Percentiles rank a stretch among this genome's conserved stretches.
These are phyloP conservation scores for Euclidium syriacum DNA, from an alignment of 345 rosid genomes.

Conservation along the genomic window DNA sequence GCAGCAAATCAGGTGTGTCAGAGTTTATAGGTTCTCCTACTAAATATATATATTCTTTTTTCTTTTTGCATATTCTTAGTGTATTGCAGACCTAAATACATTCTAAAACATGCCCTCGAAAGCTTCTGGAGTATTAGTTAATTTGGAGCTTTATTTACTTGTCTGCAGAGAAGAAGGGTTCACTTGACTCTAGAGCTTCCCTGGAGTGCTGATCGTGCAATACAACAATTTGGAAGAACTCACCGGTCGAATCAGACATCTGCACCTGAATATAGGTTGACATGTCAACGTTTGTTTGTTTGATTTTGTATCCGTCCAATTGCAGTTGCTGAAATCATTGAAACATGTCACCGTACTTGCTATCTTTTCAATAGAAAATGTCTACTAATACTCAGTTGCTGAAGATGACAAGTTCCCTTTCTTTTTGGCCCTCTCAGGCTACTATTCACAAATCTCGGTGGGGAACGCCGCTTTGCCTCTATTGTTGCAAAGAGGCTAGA, in stretches of 20 bases:
- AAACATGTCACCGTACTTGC: neutral
- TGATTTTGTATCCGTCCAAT: slow-evolving; percentile 1
- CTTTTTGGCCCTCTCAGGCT: slow-evolving; percentile 44
- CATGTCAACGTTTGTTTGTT: slow-evolving; percentile 13
- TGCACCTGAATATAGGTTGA: slow-evolving; percentile 94
- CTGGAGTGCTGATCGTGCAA: slow-evolving; percentile 99
- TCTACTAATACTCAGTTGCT: slow-evolving; percentile 4
- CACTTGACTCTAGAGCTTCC: slow-evolving; percentile 98
- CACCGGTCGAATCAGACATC: slow-evolving; percentile 99
- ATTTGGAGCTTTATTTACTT: slow-evolving; percentile 5
- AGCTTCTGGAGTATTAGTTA: neutral
- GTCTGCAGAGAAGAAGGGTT: slow-evolving; percentile 80
- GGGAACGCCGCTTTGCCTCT: slow-evolving; percentile 99
- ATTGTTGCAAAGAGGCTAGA: slow-evolving; percentile 97
- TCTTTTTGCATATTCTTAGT: neutral
- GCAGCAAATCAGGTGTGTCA: slow-evolving; percentile 76
- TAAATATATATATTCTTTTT: neutral
- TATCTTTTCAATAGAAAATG: neutral
- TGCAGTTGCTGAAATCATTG: too few species aligned
- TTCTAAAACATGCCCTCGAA: slow-evolving; percentile 5
- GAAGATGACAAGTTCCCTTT: slow-evolving; percentile 10
- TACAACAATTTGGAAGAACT: slow-evolving; percentile 98
- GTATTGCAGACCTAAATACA: neutral
- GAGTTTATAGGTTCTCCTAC: slow-evolving; percentile 5
- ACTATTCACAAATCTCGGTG: slow-evolving; percentile 90